phyloP scores from a whole-genome alignment of 768 basidiomycete species.

The Auricularia cornea region DNA sequence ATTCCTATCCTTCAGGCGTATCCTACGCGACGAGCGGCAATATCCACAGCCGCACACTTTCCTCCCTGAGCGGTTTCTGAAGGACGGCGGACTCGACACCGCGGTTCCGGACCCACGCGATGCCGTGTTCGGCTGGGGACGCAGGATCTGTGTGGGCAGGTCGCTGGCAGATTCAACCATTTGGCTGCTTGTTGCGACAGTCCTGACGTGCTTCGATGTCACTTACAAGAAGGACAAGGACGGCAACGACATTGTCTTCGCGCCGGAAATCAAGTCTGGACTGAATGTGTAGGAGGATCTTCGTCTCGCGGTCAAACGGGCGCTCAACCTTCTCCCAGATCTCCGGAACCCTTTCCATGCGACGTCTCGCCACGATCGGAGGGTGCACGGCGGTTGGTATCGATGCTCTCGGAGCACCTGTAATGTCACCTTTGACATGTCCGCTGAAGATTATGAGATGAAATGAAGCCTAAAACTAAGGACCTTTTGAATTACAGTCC shows the following conservation, averaged over 20 bases:
- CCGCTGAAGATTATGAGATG: too few relatives aligned
- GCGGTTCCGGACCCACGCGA: not conserved
- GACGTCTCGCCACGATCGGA: too few relatives aligned
- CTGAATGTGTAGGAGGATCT: too few relatives aligned
- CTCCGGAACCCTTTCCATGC: too few relatives aligned
- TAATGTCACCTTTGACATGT: too few relatives aligned
- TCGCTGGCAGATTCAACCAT: slow-evolving; percentile 16
- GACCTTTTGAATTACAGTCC: too few relatives aligned
- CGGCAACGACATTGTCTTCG: not conserved
- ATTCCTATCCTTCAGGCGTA: not conserved
- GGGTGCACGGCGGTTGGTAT: too few relatives aligned
- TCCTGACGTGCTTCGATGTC: slow-evolving; percentile 20
- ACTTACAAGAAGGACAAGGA: not conserved
- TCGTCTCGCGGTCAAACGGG: too few relatives aligned
- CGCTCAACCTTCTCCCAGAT: too few relatives aligned
- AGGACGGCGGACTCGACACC: not conserved
- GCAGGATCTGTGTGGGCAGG: slow-evolving; percentile 18
- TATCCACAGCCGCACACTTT: not conserved
- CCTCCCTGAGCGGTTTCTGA: not conserved
- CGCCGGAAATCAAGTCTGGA: too few relatives aligned
- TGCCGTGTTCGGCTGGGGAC: slow-evolving; percentile 3
- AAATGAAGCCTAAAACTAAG: too few relatives aligned
- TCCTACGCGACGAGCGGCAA: not conserved
- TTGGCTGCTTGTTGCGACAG: slow-evolving; percentile 18
- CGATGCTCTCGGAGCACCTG: too few relatives aligned